phyloP scores from a whole-genome alignment of 2,329 filamentous ascomycete genomes.

The Rhynchosporium agropyri region DNA sequence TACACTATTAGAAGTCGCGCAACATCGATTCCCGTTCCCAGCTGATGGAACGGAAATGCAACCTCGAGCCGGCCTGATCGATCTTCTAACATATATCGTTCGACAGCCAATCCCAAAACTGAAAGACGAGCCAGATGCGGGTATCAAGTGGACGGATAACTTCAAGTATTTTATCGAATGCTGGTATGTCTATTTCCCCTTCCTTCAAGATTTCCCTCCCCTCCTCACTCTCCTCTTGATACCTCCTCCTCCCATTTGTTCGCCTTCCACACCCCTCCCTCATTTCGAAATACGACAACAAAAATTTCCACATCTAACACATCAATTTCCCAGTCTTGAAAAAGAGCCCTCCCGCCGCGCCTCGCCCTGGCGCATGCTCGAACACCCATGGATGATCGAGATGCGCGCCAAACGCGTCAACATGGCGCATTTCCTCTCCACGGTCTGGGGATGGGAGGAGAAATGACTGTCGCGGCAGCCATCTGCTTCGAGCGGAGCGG shows the following conservation, averaged over 20 bases:
- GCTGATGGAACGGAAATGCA: constrained; percentile 96
- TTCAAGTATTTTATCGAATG: constrained; percentile 99
- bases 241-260: background rate
- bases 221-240: constrained; percentile 19
- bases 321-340: constrained; percentile 67
- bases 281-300: no score
- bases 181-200: constrained; percentile 72
- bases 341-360: constrained; percentile 87
- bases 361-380: constrained; percentile 97
- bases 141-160: constrained; percentile 92
- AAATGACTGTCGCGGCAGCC: constrained; percentile 18
- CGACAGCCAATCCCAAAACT: constrained; percentile 92
- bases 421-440: constrained; percentile 90
- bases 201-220: constrained; percentile 11
- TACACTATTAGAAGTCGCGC: constrained; percentile 96
- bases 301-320: constrained; percentile 2
- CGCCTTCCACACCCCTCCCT: no score
- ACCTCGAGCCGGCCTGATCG: constrained; percentile 87
- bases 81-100: constrained; percentile 96
- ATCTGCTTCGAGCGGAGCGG: background rate
- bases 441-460: constrained; percentile 92
- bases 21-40: constrained; percentile 97
- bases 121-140: constrained; percentile 89
- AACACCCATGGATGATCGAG: constrained; percentile 98
- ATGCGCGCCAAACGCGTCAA: constrained; percentile 97